These are phyloP conservation scores for Xylaria sp. DNA, from an alignment of 2,329 filamentous ascomycete species.

Conservation along the genomic window DNA sequence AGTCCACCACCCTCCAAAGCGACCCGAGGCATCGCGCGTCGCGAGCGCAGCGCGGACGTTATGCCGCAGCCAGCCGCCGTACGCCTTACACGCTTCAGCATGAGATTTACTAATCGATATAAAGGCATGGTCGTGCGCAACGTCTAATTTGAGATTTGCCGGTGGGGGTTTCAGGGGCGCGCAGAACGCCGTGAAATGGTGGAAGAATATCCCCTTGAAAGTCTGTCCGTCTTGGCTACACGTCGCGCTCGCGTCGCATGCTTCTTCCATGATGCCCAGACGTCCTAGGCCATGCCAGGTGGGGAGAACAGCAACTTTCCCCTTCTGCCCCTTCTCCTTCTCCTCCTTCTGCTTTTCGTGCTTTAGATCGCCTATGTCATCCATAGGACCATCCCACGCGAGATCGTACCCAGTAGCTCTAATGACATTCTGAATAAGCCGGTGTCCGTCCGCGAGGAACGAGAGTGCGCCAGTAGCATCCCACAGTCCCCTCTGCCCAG, in stretches of 20 bases:
- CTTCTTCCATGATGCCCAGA: conserved; percentile 81
- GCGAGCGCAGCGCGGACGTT: conserved; percentile 76
- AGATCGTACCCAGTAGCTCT: conserved; percentile 77
- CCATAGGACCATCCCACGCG: conserved; percentile 47
- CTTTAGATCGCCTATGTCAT: conserved; percentile 45
- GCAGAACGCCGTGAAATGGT: conserved; percentile 84
- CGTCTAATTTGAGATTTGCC: conserved; percentile 33
- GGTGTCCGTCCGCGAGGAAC: conserved; percentile 81
- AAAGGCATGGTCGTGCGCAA: conserved; percentile 43
- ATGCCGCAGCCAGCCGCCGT: conserved; percentile 76
- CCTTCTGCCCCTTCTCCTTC: no score
- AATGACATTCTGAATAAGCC: conserved; percentile 76
- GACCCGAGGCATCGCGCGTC: conserved; percentile 70
- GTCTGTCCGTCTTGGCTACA: conserved; percentile 87
- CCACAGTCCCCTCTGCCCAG: conserved; percentile 81
- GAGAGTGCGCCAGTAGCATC: conserved; percentile 72
- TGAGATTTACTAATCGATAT: conserved; percentile 53
- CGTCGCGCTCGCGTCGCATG: conserved; percentile 74
- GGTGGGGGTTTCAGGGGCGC: conserved; percentile 58
- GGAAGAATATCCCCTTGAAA: conserved; percentile 95
- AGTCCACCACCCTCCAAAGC: conserved; percentile 91
- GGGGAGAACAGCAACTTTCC: conserved; percentile 48
- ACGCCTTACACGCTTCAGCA: conserved; percentile 64
- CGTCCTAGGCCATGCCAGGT: conserved; percentile 78
- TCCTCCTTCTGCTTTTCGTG: no score